Evolutionary conservation across 176 grass and related monocot species (phyloP).

Genomic region (Carex parvula): DNA sequence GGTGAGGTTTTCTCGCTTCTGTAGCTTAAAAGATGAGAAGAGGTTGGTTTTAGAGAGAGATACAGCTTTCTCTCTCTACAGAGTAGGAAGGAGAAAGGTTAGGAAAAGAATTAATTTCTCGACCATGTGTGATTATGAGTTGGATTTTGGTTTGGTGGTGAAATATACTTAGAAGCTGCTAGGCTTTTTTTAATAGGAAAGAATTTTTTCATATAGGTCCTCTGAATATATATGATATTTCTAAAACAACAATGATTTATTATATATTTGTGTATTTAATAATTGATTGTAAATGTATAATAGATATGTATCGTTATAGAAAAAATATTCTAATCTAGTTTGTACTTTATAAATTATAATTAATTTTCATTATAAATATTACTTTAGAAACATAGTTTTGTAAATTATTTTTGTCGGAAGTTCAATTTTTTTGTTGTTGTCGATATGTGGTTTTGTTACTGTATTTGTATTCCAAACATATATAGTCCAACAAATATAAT

Average conservation of each 20-base stretch:
- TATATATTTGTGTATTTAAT: background rate
- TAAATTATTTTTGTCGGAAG: no score
- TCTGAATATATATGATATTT: background rate
- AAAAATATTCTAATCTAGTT: background rate
- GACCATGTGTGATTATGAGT: constrained; percentile 27
- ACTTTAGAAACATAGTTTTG: no score
- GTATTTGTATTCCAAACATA: no score
- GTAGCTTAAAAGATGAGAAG: constrained; percentile 24
- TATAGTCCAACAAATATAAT: background rate
- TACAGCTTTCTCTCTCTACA: background rate
- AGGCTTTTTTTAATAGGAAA: background rate
- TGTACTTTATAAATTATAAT: background rate
- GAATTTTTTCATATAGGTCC: background rate
- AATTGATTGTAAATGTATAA: background rate
- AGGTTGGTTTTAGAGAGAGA: constrained; percentile 19
- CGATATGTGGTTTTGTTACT: no score
- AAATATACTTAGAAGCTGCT: background rate
- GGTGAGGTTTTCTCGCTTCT: constrained; percentile 24
- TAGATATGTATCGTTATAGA: background rate
- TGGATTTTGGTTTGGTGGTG: constrained; percentile 29
- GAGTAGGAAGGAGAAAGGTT: constrained; percentile 27
- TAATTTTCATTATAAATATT: no score
- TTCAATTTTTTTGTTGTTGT: no score
- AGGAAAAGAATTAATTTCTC: constrained; percentile 26
- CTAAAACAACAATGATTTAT: background rate